These are phyloP conservation scores for Rhizophagus prolifer DNA, from an alignment of 192 early-diverging fungal genomes.

Conservation along the genomic window DNA sequence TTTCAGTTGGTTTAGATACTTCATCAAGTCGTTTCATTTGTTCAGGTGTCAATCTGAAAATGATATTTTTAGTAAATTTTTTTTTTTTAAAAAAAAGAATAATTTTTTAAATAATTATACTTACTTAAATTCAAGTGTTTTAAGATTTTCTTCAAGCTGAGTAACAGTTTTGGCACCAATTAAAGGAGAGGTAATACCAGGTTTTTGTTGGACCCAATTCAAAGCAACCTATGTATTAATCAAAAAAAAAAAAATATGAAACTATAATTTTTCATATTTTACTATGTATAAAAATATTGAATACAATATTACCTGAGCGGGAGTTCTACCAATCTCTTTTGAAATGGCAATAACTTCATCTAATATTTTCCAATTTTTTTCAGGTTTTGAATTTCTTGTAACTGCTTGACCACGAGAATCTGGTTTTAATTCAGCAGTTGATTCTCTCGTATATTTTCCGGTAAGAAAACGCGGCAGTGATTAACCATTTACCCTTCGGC, in stretches of 20 bases:
- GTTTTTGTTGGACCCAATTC: slow-evolving; percentile 45
- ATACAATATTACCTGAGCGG: slow-evolving; percentile 34
- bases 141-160: slow-evolving; percentile 38
- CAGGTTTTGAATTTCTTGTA: neutral
- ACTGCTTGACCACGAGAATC: slow-evolving; percentile 9
- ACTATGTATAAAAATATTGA: neutral
- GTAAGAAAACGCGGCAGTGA: neutral
- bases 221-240: slow-evolving; percentile 31
- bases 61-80: neutral
- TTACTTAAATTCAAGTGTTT: slow-evolving; percentile 36
- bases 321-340: slow-evolving; percentile 37
- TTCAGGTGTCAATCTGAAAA: neutral
- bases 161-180: slow-evolving; percentile 37
- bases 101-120: neutral
- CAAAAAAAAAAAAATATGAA: no score
- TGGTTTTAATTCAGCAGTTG: neutral
- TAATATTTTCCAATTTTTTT: slow-evolving; percentile 46
- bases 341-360: slow-evolving; percentile 45
- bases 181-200: slow-evolving; percentile 42
- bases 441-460: neutral
- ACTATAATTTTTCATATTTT: no score
- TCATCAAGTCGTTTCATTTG: neutral
- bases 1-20: neutral
- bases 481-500: neutral
- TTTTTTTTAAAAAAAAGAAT: neutral